Percentiles rank a stretch among this genome's conserved stretches.
Conservation (phyloP, 192 early-diverging fungal species). For the Coemansia sp. region DNA sequence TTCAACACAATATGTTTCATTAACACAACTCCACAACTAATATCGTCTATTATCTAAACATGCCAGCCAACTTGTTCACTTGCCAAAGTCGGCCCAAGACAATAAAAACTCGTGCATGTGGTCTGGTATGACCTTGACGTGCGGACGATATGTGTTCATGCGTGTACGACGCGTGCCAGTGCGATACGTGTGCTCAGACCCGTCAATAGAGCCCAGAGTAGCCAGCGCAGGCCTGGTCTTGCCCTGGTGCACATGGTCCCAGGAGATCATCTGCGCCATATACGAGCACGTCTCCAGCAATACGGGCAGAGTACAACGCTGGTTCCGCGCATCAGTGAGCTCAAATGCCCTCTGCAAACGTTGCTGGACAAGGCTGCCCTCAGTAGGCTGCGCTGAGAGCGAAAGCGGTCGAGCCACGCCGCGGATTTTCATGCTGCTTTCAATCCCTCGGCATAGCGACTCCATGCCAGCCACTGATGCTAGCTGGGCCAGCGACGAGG, state of each 20-base stretch:
- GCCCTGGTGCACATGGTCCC: slow-evolving; percentile 46
- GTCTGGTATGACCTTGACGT: slow-evolving; percentile 34
- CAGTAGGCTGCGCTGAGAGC: background rate
- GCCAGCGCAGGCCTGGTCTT: slow-evolving; percentile 6
- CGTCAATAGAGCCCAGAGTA: background rate
- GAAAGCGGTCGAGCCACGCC: background rate
- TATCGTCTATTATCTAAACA: background rate
- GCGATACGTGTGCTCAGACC: slow-evolving; percentile 26
- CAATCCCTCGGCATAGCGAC: background rate
- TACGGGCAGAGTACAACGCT: background rate
- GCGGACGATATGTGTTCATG: slow-evolving; percentile 41
- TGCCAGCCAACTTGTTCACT: background rate
- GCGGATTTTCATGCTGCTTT: background rate
- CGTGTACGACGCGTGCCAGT: slow-evolving; percentile 38
- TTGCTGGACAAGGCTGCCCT: background rate
- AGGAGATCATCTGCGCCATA: slow-evolving; percentile 35
- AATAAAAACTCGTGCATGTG: slow-evolving; percentile 28
- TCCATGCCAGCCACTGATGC: background rate
- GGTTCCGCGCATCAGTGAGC: background rate
- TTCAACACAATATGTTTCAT: background rate
- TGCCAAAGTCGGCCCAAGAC: slow-evolving; percentile 14
- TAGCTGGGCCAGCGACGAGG: background rate
- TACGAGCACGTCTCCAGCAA: slow-evolving; percentile 25
- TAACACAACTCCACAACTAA: background rate
- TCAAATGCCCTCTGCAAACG: slow-evolving; percentile 15